Conservation (phyloP, 129 eudicot species). For the Chrysanthemum seticuspe region DNA sequence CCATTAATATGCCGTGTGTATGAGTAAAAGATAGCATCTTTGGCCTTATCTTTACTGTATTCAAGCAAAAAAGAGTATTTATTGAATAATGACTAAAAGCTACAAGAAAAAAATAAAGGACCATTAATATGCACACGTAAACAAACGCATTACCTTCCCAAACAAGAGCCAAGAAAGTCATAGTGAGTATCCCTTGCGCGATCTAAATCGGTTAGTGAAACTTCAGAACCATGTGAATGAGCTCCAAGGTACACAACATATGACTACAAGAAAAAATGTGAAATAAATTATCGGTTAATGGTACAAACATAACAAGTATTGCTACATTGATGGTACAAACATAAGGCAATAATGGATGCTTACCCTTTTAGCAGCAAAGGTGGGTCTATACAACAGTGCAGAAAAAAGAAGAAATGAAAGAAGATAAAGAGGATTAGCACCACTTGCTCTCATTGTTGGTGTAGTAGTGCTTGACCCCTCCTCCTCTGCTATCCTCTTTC, state of each 20-base stretch:
- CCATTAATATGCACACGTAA: constrained; percentile 12
- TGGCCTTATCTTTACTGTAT: constrained; percentile 60
- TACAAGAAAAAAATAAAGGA: background rate
- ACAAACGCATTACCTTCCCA: constrained; percentile 67
- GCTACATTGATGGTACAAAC: background rate
- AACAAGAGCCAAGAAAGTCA: constrained; percentile 73
- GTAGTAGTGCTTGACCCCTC: constrained; percentile 30
- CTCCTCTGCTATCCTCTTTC: constrained; percentile 18
- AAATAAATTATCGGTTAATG: constrained; percentile 1
- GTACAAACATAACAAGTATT: constrained; percentile 19
- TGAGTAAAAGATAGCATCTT: constrained; percentile 81
- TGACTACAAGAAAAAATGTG: constrained; percentile 32
- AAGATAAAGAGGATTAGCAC: constrained; percentile 46
- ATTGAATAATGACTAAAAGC: background rate
- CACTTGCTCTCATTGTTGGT: constrained; percentile 40
- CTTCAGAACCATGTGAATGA: constrained; percentile 59
- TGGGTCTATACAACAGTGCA: constrained; percentile 57
- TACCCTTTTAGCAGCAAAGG: constrained; percentile 66
- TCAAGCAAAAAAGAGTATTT: background rate
- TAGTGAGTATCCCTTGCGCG: constrained; percentile 62
- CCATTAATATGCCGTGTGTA: constrained; percentile 94
- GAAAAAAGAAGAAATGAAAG: constrained; percentile 40
- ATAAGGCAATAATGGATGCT: constrained; percentile 31
- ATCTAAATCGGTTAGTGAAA: constrained; percentile 48
- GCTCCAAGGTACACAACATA: constrained; percentile 89